Evolutionary conservation across 306 rosid genomes (phyloP), one percentile per base, ranked within the genome.

Genomic region (Vicia sativa): DNA sequence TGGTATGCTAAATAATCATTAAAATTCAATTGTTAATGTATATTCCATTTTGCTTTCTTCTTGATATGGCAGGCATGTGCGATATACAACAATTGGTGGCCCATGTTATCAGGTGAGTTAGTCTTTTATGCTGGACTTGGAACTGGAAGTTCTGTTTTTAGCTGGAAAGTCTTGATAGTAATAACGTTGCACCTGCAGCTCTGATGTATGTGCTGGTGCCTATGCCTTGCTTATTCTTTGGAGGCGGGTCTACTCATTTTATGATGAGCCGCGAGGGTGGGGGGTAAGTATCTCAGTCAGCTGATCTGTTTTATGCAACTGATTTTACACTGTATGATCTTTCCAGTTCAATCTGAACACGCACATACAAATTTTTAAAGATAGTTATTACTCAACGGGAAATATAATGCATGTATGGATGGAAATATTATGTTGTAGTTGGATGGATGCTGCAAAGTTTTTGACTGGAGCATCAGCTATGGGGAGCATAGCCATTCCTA

Each of bases 181-280:
- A 37, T 21, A 50, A 53, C 45, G 41, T 64, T 65, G 54, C 29
- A 42, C 74, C 72, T 67, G 84, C 93, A 90, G 99, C 99, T 76
- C 91, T 95, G 78, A 90, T 95, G 97, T 90, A 95, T 57, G 95
- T 90, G 64, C 68, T 81, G 68, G 85, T 81, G 12, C 99, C 99
- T 18, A 95, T 95, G 96, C 99, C 99, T 65, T 95, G 99, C 80
- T 72, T 95, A 78, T 90, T 95, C 86, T 95, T 90, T 69, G 99
- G 99, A 70, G 92, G 96, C 3, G 99, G 99, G 37, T 81, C 96
- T 62, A 85, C 97, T 58, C 96, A 90, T 37, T 79, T 86, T 79
- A 80, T 90, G 67, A 79, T 85, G 43, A 83, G 95, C 49, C 87
- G 96, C 64, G 99, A 77, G 52, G 85, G 85, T 69, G 85, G 85